Percentiles rank a stretch among this genome's conserved stretches.
These are phyloP conservation scores for Thielaviopsis ethacetica DNA, from an alignment of 2,329 filamentous ascomycete species.

Conservation along the genomic window DNA sequence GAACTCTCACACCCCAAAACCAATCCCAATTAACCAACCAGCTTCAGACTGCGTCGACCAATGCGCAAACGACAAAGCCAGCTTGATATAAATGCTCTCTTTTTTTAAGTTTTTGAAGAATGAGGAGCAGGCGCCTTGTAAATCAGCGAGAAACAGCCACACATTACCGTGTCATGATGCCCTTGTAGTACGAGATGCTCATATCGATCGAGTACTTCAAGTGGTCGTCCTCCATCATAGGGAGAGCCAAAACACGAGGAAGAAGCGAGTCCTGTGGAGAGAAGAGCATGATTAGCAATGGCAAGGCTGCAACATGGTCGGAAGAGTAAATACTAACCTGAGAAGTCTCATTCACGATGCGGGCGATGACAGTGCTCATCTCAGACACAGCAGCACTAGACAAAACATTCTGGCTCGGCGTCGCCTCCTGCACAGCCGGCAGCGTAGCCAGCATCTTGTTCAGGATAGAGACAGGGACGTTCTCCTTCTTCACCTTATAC, in stretches of 20 bases:
- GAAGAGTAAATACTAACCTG: conserved; percentile 38
- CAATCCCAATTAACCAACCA: not conserved
- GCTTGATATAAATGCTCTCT: not conserved
- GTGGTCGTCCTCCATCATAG: conserved; percentile 57
- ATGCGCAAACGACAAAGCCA: not conserved
- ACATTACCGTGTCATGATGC: conserved; percentile 34
- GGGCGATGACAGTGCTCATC: conserved; percentile 60
- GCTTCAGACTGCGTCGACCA: not conserved
- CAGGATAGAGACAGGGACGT: conserved; percentile 28
- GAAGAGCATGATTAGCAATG: conserved; percentile 14
- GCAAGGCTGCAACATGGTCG: not conserved
- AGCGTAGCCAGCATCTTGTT: conserved; percentile 41
- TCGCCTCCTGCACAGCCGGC: conserved; percentile 34
- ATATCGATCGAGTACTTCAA: conserved; percentile 54
- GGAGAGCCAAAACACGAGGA: conserved; percentile 36
- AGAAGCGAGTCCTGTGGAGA: conserved; percentile 17
- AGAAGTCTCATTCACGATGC: conserved; percentile 38
- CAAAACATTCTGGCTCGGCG: conserved; percentile 24
- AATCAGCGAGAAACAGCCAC: not conserved
- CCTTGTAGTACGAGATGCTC: conserved; percentile 51
- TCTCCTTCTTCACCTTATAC: conserved; percentile 24
- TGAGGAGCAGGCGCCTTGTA: not conserved
- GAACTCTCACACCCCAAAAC: not conserved
- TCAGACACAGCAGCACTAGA: conserved; percentile 64
- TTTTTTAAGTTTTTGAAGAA: not conserved